Evolutionary conservation across 2,329 filamentous ascomycete genomes (phyloP), one percentile per base, ranked within the genome.

Genomic region (Pseudogymnoascus sp.): DNA sequence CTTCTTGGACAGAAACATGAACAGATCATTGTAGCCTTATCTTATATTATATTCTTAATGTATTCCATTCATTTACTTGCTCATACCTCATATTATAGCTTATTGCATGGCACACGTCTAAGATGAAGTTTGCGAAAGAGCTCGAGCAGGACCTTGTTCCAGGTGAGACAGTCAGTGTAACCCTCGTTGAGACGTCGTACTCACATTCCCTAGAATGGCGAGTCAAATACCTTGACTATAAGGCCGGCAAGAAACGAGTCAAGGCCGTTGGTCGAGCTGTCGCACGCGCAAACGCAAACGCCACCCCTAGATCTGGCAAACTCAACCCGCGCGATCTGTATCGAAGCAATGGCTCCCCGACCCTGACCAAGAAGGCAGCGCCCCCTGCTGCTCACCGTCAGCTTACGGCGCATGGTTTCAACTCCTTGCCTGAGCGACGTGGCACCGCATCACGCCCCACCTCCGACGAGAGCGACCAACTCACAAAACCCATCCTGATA

Each of bases 161-260:
- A 73, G 93, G 85, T 86, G 74, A 73, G 76, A 68, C 61, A 62
- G 21, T 29, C 59, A 26, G 40, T 50, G 38, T 40, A 53, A 38
- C 62, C n/a, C 60, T 33, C 59, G 24, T 31, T 61, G 19, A 38
- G 6, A 61, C 33, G 26, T 8, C 19, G n/a, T 33, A 4, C 62
- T 64, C 61, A 65, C 37, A 62, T 64, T 29, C 7, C 13, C 29
- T 68, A 87, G 85, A 97, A 84, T 97, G 93, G 93, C 86, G 90
- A 71, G 84, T 87, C 74, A 96, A 96, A 76, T 97, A 97, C 75
- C 83, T 97, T 70, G 86, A 97, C 76, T 97, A 97, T 81, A 96
- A 96, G 82, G 86, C 86, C 63, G 93, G 92, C 65, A 97, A 97
- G 78, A 97, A 97, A 78, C 88, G 92, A 73, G 82, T 97, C 75